Percentiles rank a stretch among this genome's conserved stretches.
Conservation (phyloP, 352 stramenopile genomes). For the Thalassiosira exigua region DNA sequence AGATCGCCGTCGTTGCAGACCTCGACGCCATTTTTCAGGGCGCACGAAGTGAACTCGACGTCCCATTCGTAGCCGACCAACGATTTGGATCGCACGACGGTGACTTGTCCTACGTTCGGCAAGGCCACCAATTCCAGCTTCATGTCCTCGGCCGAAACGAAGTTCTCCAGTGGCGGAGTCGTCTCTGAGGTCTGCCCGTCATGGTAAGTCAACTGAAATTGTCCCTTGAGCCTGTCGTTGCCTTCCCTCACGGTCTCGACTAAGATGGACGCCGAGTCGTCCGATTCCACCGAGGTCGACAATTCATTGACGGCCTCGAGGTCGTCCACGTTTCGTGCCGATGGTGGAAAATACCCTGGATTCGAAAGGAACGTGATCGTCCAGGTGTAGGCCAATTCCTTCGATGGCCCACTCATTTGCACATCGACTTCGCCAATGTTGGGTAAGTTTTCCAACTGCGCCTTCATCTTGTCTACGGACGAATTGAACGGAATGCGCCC, state of each 20-base stretch:
- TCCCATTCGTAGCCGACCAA: constrained; percentile 89
- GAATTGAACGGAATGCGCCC: constrained; percentile 91
- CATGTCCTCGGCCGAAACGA: constrained; percentile 91
- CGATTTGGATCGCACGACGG: constrained; percentile 81
- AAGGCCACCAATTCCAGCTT: constrained; percentile 91
- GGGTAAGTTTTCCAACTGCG: constrained; percentile 89
- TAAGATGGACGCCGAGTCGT: constrained; percentile 36
- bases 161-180: constrained; percentile 89
- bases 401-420: constrained; percentile 85
- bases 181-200: constrained; percentile 66
- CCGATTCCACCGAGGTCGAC: constrained; percentile 39
- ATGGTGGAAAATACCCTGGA: constrained; percentile 90
- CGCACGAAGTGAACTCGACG: constrained; percentile 90
- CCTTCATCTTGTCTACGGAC: constrained; percentile 89
- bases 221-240: constrained; percentile 61
- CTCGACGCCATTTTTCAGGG: constrained; percentile 54
- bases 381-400: constrained; percentile 92
- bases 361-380: constrained; percentile 92
- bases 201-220: constrained; percentile 70
- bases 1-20: constrained; percentile 93
- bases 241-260: constrained; percentile 43
- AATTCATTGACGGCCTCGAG: constrained; percentile 55
- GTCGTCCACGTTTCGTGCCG: constrained; percentile 55
- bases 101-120: constrained; percentile 90
- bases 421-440: constrained; percentile 93